Evolutionary conservation across 768 basidiomycete genomes (phyloP), one percentile per base, ranked within the genome.

Genomic region (Melanogaster broomeanus): DNA sequence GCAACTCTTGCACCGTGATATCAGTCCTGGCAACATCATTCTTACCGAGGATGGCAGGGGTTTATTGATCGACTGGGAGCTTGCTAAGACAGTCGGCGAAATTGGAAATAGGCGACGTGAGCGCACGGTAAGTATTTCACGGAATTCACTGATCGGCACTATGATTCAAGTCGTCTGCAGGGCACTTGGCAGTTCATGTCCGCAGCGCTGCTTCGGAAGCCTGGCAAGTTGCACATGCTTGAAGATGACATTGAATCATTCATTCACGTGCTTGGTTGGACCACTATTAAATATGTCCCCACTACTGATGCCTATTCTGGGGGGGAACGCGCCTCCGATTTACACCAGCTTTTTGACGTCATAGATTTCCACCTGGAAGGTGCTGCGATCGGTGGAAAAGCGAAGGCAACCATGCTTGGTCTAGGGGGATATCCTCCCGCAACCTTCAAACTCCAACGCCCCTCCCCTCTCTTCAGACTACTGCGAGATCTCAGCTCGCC

Each of bases 131-230:
- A 37, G 18, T 27, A 12, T 9, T 28, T 40, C 28, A 6, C 19
- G 11, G 11, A 35, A 2, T 11, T 39, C 38, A 39, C n/a, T 13
- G 25, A 28, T 18, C 15, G n/a, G 18, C 15, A 27, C n/a, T 13
- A 4, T 21, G 25, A 33, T 40, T 18, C 9, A 24, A 16, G n/a
- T 7, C 40, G 27, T 10, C 12, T 42, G 10, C 22, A 70, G 66
- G 67, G 70, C 1, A 71, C 69, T 13, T 69, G 69, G 66, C 57
- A 60, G 28, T 69, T 68, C 44, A 67, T 69, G 57, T 67, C 70
- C 1, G 42, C 48, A 4, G 35, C 22, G 3, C 42, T 70, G 10
- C 57, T 68, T 21, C 11, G 21, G n/a, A 19, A 55, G 15, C 30
- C 54, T 12, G 28, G 12, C 10, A 61, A 62, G 25, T 15, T 42